These are phyloP conservation scores for Neofusicoccum ribis DNA, from an alignment of 2,329 filamentous ascomycete species.

Conservation along the genomic window DNA sequence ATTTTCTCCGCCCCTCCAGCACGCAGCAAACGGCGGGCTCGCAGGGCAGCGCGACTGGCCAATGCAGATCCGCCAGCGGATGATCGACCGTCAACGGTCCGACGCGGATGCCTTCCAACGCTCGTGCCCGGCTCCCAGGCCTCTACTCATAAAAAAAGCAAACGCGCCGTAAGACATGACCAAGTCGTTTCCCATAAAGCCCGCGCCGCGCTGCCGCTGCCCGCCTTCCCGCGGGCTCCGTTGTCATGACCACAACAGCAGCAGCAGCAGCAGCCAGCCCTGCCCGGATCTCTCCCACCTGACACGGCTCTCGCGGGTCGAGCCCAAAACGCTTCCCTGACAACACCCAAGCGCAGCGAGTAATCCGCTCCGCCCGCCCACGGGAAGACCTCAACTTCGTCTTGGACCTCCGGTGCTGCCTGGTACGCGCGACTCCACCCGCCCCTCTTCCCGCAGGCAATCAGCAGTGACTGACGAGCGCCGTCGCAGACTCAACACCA, in stretches of 20 bases:
- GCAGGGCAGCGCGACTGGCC: background rate
- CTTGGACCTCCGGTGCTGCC: background rate
- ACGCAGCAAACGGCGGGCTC: background rate
- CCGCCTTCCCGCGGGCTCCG: constrained; percentile 8
- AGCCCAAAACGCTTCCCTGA: constrained; percentile 14
- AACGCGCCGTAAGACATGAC: constrained; percentile 6
- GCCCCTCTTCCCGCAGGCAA: background rate
- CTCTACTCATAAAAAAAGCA: constrained; percentile 15
- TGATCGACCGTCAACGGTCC: constrained; percentile 17
- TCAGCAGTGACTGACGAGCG: background rate
- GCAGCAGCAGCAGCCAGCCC: background rate
- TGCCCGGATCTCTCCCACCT: constrained; percentile 12
- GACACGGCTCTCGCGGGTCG: constrained; percentile 16
- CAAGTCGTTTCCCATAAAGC: constrained; percentile 13
- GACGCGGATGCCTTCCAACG: constrained; percentile 17
- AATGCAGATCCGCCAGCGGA: constrained; percentile 17
- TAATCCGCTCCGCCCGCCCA: constrained; percentile 11
- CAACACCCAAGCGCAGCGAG: constrained; percentile 12
- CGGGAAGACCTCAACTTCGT: background rate
- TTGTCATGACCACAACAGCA: constrained; percentile 9
- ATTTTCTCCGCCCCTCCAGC: background rate
- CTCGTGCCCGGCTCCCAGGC: background rate
- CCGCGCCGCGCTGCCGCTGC: background rate
- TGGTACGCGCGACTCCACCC: constrained; percentile 9
- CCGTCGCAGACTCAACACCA: constrained; percentile 2